A percentile compares a stretch with the other conserved stretches of the same genome.
Evolutionary conservation across 352 stramenopile species (phyloP).

Genomic region (Phytophthora multivora): DNA sequence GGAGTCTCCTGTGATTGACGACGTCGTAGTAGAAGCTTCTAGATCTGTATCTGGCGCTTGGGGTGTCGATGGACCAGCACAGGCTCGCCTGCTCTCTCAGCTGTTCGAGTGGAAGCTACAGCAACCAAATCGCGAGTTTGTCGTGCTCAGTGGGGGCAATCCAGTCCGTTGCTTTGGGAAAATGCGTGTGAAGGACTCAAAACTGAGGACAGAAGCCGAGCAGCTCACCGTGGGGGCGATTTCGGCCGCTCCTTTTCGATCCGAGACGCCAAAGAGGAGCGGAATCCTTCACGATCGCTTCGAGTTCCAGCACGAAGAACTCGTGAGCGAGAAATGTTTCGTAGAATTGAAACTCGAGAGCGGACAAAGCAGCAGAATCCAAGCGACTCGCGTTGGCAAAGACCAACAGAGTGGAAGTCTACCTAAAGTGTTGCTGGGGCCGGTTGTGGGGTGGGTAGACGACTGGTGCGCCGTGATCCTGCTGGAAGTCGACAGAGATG

Average conservation of each 20-base stretch:
- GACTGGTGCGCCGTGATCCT: constrained; percentile 59
- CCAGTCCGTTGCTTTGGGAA: constrained; percentile 39
- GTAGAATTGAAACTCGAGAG: constrained; percentile 22
- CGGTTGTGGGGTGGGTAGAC: constrained; percentile 76
- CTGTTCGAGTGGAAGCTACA: constrained; percentile 81
- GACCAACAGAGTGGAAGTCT: constrained; percentile 19
- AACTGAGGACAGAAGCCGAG: constrained; percentile 44
- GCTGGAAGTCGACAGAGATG: constrained; percentile 64
- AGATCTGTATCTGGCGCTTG: constrained; percentile 31
- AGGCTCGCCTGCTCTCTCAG: constrained; percentile 50
- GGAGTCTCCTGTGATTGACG: constrained; percentile 57
- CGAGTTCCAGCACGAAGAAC: constrained; percentile 49
- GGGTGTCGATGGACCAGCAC: constrained; percentile 36
- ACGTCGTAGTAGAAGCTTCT: constrained; percentile 1
- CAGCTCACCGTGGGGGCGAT: constrained; percentile 57
- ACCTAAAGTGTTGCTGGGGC: constrained; percentile 57
- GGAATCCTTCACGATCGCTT: constrained; percentile 51
- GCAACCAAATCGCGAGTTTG: constrained; percentile 43
- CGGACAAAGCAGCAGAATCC: constrained; percentile 5
- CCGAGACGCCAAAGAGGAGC: constrained; percentile 6
- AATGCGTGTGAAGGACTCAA: constrained; percentile 50
- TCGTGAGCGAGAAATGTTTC: constrained; percentile 37
- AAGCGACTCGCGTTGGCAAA: constrained; percentile 19
- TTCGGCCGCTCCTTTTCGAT: constrained; percentile 6
- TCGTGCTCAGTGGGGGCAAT: constrained; percentile 51